Conservation (phyloP, 805 yeast species). For the Dipodascopsis uninucleata region DNA sequence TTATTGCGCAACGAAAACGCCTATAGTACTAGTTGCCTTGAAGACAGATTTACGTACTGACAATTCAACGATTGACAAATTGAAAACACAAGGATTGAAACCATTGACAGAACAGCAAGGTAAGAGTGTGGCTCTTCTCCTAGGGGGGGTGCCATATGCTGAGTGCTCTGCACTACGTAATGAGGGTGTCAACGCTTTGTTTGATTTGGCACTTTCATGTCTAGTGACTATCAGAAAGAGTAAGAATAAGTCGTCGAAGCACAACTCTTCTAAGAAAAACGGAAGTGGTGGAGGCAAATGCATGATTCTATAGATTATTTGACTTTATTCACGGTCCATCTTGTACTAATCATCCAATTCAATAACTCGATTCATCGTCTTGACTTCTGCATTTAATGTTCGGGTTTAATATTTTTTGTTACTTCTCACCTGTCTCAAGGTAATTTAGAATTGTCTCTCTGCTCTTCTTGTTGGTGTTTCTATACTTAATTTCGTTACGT, state of each 20-base stretch:
- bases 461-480: no score
- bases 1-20: slow-evolving; percentile 69
- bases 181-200: slow-evolving; percentile 63
- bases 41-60: slow-evolving; percentile 58
- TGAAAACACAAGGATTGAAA: slow-evolving; percentile 31
- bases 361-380: no score
- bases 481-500: no score
- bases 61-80: slow-evolving; percentile 24
- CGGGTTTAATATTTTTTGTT: no score
- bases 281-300: slow-evolving; percentile 2
- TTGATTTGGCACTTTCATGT: slow-evolving; percentile 48
- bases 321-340: background rate
- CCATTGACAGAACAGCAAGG: slow-evolving; percentile 43
- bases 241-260: no score
- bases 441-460: no score
- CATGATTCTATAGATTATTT: slow-evolving; percentile 3
- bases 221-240: no score
- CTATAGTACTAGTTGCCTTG: slow-evolving; percentile 76
- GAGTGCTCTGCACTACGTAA: slow-evolving; percentile 76
- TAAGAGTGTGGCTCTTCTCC: slow-evolving; percentile 48
- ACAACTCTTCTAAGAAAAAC: background rate
- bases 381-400: no score
- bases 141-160: slow-evolving; percentile 64
- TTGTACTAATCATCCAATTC: background rate
- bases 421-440: background rate